phyloP scores from a whole-genome alignment of 805 yeast species.

The Clavispora vitiphila region DNA sequence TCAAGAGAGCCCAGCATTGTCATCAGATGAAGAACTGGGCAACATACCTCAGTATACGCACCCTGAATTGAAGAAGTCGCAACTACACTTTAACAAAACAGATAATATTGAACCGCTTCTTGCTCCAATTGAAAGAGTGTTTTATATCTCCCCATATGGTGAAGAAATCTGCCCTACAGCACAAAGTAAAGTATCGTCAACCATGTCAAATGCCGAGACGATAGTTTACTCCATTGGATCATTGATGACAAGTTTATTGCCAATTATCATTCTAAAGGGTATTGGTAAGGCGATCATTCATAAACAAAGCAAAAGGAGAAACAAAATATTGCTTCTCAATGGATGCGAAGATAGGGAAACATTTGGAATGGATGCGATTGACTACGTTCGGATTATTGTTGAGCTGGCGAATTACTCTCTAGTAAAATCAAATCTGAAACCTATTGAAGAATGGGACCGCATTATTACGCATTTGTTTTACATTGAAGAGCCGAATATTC shows the following conservation, averaged over 20 bases:
- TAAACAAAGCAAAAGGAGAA: constrained; percentile 16
- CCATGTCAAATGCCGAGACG: constrained; percentile 46
- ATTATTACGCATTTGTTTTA: constrained; percentile 64
- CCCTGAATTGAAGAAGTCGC: constrained; percentile 72
- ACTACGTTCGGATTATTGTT: constrained; percentile 52
- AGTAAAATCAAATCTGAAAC: constrained; percentile 16
- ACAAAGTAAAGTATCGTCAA: constrained; percentile 52
- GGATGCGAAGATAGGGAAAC: constrained; percentile 82
- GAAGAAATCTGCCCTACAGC: constrained; percentile 79
- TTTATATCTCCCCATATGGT: constrained; percentile 83
- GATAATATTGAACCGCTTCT: constrained; percentile 54
- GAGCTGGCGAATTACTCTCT: constrained; percentile 54
- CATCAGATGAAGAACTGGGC: constrained; percentile 45
- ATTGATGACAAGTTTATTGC: constrained; percentile 80
- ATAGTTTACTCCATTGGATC: constrained; percentile 82
- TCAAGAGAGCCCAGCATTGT: constrained; percentile 1
- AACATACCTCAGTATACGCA: constrained; percentile 68
- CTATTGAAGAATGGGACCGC: constrained; percentile 30
- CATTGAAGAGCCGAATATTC: constrained; percentile 45
- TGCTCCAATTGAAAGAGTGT: constrained; percentile 67
- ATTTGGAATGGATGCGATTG: constrained; percentile 54
- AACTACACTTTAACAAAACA: constrained; percentile 64
- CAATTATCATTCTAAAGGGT: constrained; percentile 70
- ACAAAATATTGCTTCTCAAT: constrained; percentile 63
- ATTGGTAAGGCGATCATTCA: constrained; percentile 56